Conservation (phyloP, 257 asterid genomes). For the Osmanthus fragrans region DNA sequence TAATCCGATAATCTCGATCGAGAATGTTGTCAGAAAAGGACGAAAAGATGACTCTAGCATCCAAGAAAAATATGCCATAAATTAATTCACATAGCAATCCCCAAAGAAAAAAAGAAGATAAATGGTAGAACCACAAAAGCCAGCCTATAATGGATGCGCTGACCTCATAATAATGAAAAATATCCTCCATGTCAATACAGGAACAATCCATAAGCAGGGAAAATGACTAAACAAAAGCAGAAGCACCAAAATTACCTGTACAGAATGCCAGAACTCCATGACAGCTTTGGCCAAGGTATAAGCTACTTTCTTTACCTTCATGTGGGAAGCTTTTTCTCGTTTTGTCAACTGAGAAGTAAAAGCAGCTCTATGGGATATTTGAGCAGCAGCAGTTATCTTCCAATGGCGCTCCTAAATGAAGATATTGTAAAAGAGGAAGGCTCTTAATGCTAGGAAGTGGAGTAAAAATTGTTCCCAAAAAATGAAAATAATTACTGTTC, state of each 20-base stretch:
- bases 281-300: constrained; percentile 68
- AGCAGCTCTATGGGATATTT: constrained; percentile 58
- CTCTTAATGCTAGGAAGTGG: constrained; percentile 15
- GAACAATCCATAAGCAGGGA: constrained; percentile 10
- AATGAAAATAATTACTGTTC: not conserved
- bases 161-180: not conserved
- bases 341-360: constrained; percentile 48
- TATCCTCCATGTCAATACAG: not conserved
- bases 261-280: constrained; percentile 80
- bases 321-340: constrained; percentile 36
- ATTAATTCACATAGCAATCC: constrained; percentile 10
- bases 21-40: not conserved
- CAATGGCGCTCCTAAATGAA: constrained; percentile 80
- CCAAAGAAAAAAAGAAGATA: constrained; percentile 1
- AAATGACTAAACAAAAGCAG: not conserved
- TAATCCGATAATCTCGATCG: not conserved
- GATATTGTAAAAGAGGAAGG: constrained; percentile 11
- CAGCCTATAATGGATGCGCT: constrained; percentile 9
- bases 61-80: not conserved
- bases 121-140: constrained; percentile 3
- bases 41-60: not conserved
- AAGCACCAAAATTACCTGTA: constrained; percentile 46
- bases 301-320: constrained; percentile 67
- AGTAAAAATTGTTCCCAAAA: constrained; percentile 12
- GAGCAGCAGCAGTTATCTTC: constrained; percentile 78